Evolutionary conservation across 805 yeast species (phyloP), one percentile per base, ranked within the genome.

Genomic region (Candida koratica): DNA sequence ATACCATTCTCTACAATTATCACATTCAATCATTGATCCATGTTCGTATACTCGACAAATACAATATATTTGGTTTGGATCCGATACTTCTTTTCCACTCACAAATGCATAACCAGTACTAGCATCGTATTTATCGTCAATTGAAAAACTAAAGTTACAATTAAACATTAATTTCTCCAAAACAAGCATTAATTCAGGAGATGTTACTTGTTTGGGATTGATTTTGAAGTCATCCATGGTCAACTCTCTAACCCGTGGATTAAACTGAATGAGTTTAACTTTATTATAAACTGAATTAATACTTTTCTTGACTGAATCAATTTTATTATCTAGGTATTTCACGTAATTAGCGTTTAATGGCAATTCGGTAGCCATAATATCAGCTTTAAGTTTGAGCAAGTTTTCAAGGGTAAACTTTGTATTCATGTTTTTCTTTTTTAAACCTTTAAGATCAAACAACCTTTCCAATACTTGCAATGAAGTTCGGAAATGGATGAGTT

Each of bases 21-120:
- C 88, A 58, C 89, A 82, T 40, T 75, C 82, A 29, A 80, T 74
- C 84, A 81, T 81, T 0, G 73, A 69, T 5, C 54, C 84, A 72
- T 46, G 69, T 46, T 81, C 89, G 16, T 56, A 56, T 32, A 71
- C 73, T 30, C 87, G 67, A 53, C 90, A 82, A 38, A 78, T 59
- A 50, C 89, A 82, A 49, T 75, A 81, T 15, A 54, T 48, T 9
- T 48, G 52, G 14, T 25, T 30, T 8, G 39, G 35, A 20, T 34
- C 37, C 4, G 3, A 10, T 7, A 34, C 20, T 13, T 43, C 45
- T 2, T 38, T 32, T 1, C 31, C 44, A 18, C 30, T 18, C 20
- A 34, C 40, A 14, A 37, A 30, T 3, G 39, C 24, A 34, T 48
- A 58, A 0, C 62, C 48, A 3, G 69, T 57, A 1, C 60, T 51